Evolutionary conservation across 495 filamentous ascomycete species (phyloP), one percentile per base, ranked within the genome.

Genomic region (Trichodelitschia bisporula): DNA sequence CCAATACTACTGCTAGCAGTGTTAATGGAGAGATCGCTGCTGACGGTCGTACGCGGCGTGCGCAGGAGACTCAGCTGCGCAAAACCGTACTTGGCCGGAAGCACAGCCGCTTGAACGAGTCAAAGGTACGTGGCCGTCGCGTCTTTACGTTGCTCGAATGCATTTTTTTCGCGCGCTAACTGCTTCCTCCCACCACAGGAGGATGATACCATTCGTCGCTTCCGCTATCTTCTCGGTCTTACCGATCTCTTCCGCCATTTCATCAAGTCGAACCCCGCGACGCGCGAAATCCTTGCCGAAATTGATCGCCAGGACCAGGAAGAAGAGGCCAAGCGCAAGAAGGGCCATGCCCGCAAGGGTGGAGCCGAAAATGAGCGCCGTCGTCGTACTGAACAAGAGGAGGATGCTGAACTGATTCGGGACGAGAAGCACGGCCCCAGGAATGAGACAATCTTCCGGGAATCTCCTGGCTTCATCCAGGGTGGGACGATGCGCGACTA

Each of bases 221-320:
- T 95, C 47, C 77, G 82, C 29, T 95, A 99, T 45, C 70, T 99
- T 1, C 64, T 99, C 4, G 89, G 89, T 16, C 58, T 95, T 29
- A 99, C 89, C 27, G 89, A 99, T 45, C 64, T 99, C 14, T 99
- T 99, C 58, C 77, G 89, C 36, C 89, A 99, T 52, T 99, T 99
- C 51, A 99, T 99, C 55, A 82, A 93, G 44, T 74, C 82, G 13
- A 99, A 90, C 45, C 83, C 83, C 0, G 69, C 69, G 21, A 79
- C 95, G 45, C 73, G 84, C 40, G 73, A 84, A 26, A 76, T 93
- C 32, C 80, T 95, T 61, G 63, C 63, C 6, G 77, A 93, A 48
- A 93, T 93, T 42, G 83, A 93, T 47, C 69, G 72, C 15, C 79
- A 91, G 47, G 82, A 93, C 48, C 73, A 66, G 12, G 77, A 89